A percentile compares a stretch with the other conserved stretches of the same genome.
phyloP scores from a whole-genome alignment of 257 asterid genomes.

The Fraxinus anomala region DNA sequence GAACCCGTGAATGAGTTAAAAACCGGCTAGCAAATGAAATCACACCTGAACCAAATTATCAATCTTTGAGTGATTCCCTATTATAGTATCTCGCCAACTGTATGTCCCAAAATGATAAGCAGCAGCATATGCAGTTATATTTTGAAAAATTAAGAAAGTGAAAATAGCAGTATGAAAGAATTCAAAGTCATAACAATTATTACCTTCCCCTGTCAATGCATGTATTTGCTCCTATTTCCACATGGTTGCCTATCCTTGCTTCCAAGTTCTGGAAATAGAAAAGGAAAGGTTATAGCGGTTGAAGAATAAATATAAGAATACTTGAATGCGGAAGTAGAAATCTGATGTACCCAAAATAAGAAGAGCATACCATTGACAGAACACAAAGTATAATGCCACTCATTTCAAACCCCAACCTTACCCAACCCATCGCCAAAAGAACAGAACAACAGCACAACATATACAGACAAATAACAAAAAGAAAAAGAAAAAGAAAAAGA shows the following conservation, averaged over 20 bases:
- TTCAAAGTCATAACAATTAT: constrained; percentile 18
- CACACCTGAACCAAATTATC: constrained; percentile 94
- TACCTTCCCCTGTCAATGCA: constrained; percentile 97
- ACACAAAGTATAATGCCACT: not conserved
- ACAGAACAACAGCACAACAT: not conserved
- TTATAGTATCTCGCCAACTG: constrained; percentile 90
- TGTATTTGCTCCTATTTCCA: constrained; percentile 89
- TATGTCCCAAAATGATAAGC: constrained; percentile 20
- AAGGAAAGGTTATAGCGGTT: not conserved
- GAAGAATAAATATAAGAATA: not conserved
- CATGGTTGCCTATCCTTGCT: constrained; percentile 74
- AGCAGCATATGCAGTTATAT: not conserved
- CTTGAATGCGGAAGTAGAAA: not conserved
- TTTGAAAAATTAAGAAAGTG: constrained; percentile 3
- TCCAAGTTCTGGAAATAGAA: constrained; percentile 50
- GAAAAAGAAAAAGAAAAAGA: not conserved
- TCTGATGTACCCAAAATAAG: not conserved
- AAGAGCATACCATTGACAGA: constrained; percentile 1
- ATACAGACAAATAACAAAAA: not conserved
- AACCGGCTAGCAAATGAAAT: constrained; percentile 15
- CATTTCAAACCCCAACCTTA: not conserved
- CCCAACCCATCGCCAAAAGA: not conserved
- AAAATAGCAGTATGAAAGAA: constrained; percentile 5
- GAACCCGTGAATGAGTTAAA: constrained; percentile 15
- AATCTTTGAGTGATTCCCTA: constrained; percentile 87